Evolutionary conservation across 306 rosid genomes (phyloP).

Genomic region (Hippophae gyantsensis): DNA sequence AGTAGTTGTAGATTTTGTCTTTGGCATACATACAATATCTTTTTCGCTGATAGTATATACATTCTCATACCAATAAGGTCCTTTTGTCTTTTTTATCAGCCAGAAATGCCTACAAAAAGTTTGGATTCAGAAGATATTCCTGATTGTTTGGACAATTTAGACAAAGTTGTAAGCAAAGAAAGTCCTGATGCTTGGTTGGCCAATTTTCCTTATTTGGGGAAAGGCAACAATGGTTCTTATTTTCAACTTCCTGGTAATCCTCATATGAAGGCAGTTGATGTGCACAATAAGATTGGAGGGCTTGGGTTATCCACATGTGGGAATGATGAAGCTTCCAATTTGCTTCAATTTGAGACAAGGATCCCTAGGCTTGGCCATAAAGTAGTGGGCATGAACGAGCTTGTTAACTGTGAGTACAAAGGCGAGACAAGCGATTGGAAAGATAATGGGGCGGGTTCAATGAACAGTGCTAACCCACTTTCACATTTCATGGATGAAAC

Average conservation of each 20-base stretch:
- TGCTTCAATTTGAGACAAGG: conserved; percentile 37
- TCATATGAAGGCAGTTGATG: conserved; percentile 43
- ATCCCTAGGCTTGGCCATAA: conserved; percentile 36
- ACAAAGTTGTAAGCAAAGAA: conserved; percentile 34
- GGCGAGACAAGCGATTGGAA: conserved; percentile 47
- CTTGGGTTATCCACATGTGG: conserved; percentile 32
- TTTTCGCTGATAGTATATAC: too few relatives aligned
- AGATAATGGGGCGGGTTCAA: conserved; percentile 27
- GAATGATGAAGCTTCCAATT: conserved; percentile 29
- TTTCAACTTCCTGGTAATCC: conserved; percentile 26
- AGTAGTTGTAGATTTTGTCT: conserved; percentile 10
- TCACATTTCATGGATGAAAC: conserved; percentile 17
- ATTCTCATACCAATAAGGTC: not conserved
- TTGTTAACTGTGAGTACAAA: conserved; percentile 29
- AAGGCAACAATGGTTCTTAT: conserved; percentile 28
- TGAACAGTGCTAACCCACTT: conserved; percentile 20
- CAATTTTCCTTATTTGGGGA: conserved; percentile 30
- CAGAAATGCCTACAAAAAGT: conserved; percentile 24
- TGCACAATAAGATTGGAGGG: conserved; percentile 39
- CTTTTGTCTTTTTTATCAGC: conserved; percentile 31
- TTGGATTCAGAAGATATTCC: conserved; percentile 38
- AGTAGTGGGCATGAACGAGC: conserved; percentile 29
- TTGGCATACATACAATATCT: too few relatives aligned
- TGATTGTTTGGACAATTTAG: conserved; percentile 30
- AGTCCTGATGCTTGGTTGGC: conserved; percentile 32